Evolutionary conservation across 1,284 basidiomycete genomes (phyloP), one percentile per base, ranked within the genome.

Genomic region (Ganoderma meredithae): DNA sequence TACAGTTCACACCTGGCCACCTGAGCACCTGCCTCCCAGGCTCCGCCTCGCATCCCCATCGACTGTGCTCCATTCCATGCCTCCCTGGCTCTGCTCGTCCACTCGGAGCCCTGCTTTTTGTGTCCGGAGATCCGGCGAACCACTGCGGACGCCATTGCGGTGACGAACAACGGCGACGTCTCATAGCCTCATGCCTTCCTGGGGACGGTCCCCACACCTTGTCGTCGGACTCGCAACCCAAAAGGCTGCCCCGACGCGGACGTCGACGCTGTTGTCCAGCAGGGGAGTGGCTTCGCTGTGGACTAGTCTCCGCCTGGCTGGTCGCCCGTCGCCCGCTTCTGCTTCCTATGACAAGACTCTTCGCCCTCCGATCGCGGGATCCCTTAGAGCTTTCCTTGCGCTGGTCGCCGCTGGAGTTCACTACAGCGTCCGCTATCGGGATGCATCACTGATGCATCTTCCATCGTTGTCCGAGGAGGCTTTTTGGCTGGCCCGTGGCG

Each of bases 111-210:
- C 53, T 15, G 27, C 31, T 6, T 25, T 55, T 55, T 55, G 53
- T 55, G 53, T 55, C 39, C 36, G 33, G 55, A 22, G 55, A 58
- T 52, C 39, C 33, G 55, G n/a, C 52, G 40, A 52, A 58, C 31
- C 19, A 39, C 59, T 58, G 52, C 58, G 52, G 47, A 33, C 41
- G 58, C n/a, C 66, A 61, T 27, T 27, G 39, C 64, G n/a, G 47
- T 41, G n/a, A 59, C 62, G 53, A 53, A 49, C 65, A 55, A 40
- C 62, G 56, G 36, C 43, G 47, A 67, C 66, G 70, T 69, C 68
- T 61, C 70, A 71, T 71, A 71, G 70, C 70, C 70, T 71, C 70
- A 60, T 71, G 70, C 63, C 52, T 40, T 61, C 70, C 65, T 58
- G 60, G 63, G 60, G 61, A 69, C 59, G 40, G 59, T 59, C 22